Base-by-base conservation (phyloP, 306 rosid genomes). In the Carpinus viminea region DNA sequence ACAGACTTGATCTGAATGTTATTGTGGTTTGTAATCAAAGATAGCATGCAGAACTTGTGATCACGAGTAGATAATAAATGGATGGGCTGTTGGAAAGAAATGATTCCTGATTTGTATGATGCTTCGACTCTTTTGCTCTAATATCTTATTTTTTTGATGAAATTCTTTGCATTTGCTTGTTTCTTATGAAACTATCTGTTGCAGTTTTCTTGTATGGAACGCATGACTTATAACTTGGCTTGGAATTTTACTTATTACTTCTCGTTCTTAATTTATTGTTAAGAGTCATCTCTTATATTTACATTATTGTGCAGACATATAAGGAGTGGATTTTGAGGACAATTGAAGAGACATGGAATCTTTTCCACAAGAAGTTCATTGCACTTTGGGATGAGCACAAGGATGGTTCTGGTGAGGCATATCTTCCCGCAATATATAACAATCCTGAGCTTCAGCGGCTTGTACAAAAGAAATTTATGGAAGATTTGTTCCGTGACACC, bases 261-360 rank as follows among this genome's bases (percentile, higher is more conserved):
- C 20, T 28, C 5, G 26, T 28, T 45, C 60, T 47, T 18, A 2
- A n/a, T 68, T 20, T 61, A 10, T 34, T 21, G 46, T 72, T 47
- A 12, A 65, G 54, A 72, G 62, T 43, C 70, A 57, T 57, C 41
- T 75, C 68, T 81, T 26, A 78, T 70, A 77, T 53, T 64, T 3
- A 34, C 57, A 36, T 70, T 41, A 52, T 83, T 47, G 26, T 83
- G 82, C 84, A 89, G 97, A 80, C 87, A 72, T 92, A 88, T 78
- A 91, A 91, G 86, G 95, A 86, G 83, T 95, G 97, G 96, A 88
- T 95, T 84, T 89, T 95, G 70, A 95, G 83, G 89, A 86, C 89
- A 53, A 81, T 91, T 7, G 93, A 85, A 84, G 97, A 90, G 20
- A 90, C 88, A 36, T 95, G 97, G 99, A 89, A 86, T 81, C 91